Percentiles rank a stretch among this genome's conserved stretches.
Evolutionary conservation across 1,139 yeast genomes (phyloP).

Genomic region (Yamadazyma oceani): DNA sequence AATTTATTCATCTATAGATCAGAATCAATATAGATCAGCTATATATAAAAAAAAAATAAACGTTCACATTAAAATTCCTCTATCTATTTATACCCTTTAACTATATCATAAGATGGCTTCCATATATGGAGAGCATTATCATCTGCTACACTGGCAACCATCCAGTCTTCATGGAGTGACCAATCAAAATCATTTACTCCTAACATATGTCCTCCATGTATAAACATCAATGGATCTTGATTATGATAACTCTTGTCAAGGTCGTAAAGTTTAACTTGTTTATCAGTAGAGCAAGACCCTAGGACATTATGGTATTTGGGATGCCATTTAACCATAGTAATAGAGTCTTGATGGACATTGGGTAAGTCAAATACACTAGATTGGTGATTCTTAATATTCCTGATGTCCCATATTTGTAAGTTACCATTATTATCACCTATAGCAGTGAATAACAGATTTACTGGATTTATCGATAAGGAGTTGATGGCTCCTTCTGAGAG

Average conservation of each 20-base stretch:
- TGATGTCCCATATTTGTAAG: conserved; percentile 68
- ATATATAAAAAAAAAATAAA: neutral
- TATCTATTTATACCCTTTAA: conserved; percentile 14
- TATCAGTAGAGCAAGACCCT: conserved; percentile 75
- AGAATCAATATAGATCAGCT: conserved; percentile 2
- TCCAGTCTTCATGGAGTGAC: conserved; percentile 79
- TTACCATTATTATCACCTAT: conserved; percentile 69
- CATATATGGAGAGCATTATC: conserved; percentile 89
- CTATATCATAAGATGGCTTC: conserved; percentile 52
- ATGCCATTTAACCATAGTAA: conserved; percentile 80
- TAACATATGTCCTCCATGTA: conserved; percentile 88
- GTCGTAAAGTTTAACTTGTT: conserved; percentile 72
- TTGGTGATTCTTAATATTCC: conserved; percentile 37
- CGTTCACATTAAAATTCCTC: neutral
- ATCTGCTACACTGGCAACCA: conserved; percentile 80
- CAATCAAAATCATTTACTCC: conserved; percentile 86
- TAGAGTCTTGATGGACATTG: conserved; percentile 56
- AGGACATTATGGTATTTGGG: conserved; percentile 59
- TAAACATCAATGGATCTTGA: conserved; percentile 52
- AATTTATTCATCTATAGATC: conserved; percentile 4
- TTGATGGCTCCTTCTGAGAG: conserved; percentile 56
- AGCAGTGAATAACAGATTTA: conserved; percentile 53
- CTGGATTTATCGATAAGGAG: conserved; percentile 62
- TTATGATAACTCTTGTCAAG: conserved; percentile 39
- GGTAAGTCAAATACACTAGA: conserved; percentile 12